phyloP scores from a whole-genome alignment of 2,329 filamentous ascomycete species.

The Scleromitrula shiraiana region DNA sequence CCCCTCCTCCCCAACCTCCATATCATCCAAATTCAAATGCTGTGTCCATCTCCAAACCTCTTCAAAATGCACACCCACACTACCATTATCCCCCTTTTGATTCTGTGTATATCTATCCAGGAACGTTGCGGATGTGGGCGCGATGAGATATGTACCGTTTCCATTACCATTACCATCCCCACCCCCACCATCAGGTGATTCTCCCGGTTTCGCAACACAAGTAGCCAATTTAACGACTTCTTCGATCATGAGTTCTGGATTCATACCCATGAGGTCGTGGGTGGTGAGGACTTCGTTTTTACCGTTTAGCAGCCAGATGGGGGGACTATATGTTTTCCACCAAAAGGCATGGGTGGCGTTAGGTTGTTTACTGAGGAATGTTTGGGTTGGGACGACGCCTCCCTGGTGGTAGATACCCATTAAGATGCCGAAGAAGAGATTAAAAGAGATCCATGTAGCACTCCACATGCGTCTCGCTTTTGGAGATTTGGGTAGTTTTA shows the following conservation, averaged over 20 bases:
- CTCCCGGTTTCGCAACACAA: constrained; percentile 50
- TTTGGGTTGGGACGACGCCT: constrained; percentile 67
- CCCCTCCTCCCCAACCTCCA: constrained; percentile 72
- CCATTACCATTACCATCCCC: no score
- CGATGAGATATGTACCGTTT: constrained; percentile 63
- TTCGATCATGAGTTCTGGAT: constrained; percentile 50
- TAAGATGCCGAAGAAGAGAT: constrained; percentile 56
- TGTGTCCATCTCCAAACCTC: constrained; percentile 60
- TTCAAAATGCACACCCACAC: constrained; percentile 53
- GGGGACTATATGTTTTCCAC: constrained; percentile 84
- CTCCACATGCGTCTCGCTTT: constrained; percentile 47
- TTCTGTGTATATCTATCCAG: constrained; percentile 51
- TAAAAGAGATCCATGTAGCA: constrained; percentile 60
- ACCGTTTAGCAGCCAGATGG: constrained; percentile 70
- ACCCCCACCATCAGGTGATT: no score
- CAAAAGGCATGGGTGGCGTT: constrained; percentile 61
- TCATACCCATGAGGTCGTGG: constrained; percentile 65
- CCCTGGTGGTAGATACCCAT: constrained; percentile 82
- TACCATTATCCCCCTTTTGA: no score
- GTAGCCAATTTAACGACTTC: constrained; percentile 52
- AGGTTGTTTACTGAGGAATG: constrained; percentile 60
- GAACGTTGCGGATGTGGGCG: constrained; percentile 64
- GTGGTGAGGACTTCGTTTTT: constrained; percentile 66
- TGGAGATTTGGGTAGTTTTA: constrained; percentile 54
- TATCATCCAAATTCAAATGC: constrained; percentile 71